These are phyloP conservation scores for Saposhnikovia divaricata DNA, from an alignment of 129 eudicot species.

Conservation along the genomic window DNA sequence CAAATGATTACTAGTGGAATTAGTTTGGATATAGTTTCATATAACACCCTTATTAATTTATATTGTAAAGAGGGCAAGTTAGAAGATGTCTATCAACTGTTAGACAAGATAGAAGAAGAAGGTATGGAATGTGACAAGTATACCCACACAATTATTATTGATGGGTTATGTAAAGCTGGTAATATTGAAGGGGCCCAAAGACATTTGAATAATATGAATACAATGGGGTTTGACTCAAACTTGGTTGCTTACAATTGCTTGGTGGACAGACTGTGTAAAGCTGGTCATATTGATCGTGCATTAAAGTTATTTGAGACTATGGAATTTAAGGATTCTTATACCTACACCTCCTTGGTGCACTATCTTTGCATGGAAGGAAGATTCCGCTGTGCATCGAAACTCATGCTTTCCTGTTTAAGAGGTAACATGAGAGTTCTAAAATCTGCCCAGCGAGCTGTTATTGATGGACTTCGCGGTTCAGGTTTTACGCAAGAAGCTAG, in stretches of 20 bases:
- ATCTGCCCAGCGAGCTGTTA: conserved; percentile 8
- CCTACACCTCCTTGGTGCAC: conserved; percentile 13
- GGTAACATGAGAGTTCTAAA: conserved; percentile 9
- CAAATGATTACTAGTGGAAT: conserved; percentile 5
- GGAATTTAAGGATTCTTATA: conserved; percentile 8
- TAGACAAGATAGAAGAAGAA: conserved; percentile 1
- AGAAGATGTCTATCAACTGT: neutral
- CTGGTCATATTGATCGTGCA: conserved; percentile 8
- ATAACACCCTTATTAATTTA: conserved; percentile 5
- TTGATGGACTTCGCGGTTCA: conserved; percentile 8
- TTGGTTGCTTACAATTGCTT: conserved; percentile 10
- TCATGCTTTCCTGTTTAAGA: conserved; percentile 5
- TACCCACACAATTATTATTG: conserved; percentile 9
- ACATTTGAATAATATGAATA: conserved; percentile 2
- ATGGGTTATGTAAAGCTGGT: conserved; percentile 8
- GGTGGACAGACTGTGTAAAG: conserved; percentile 5
- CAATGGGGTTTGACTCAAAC: neutral
- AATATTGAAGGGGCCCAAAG: conserved; percentile 7
- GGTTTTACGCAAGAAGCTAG: conserved; percentile 1
- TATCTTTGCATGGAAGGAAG: conserved; percentile 8
- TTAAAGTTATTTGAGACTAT: conserved; percentile 4
- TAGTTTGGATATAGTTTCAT: conserved; percentile 3
- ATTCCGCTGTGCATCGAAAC: conserved; percentile 5
- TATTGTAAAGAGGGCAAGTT: conserved; percentile 4
- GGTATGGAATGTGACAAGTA: conserved; percentile 11